These are phyloP conservation scores for Venturiaceae sp. DNA, from an alignment of 2,329 filamentous ascomycete species.

Conservation along the genomic window DNA sequence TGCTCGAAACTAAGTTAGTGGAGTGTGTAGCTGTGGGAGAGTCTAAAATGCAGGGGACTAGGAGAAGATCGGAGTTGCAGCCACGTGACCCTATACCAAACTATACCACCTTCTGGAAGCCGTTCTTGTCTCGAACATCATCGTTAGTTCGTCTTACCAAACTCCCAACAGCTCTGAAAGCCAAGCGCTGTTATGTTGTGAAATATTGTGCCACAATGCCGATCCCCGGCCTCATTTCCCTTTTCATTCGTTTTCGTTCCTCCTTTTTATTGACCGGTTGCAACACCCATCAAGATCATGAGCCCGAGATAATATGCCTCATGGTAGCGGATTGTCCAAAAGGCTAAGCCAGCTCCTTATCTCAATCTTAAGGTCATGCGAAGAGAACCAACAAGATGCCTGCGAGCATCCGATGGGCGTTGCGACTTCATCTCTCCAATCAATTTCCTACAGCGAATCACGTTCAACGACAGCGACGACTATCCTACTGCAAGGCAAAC, in stretches of 20 bases:
- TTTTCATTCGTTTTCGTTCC: neutral
- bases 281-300: neutral
- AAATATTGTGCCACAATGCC: neutral
- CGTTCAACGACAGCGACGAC: neutral
- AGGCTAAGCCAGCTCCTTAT: neutral
- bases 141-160: too few relatives aligned
- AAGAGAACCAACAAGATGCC: neutral
- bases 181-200: too few relatives aligned
- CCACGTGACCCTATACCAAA: too few relatives aligned
- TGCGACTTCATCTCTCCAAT: neutral
- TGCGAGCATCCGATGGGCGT: neutral
- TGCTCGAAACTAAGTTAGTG: too few relatives aligned
- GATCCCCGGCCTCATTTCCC: neutral
- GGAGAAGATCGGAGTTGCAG: too few relatives aligned
- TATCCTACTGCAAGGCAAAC: neutral
- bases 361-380: neutral
- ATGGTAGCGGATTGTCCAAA: neutral
- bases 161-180: too few relatives aligned
- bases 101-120: too few relatives aligned
- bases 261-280: too few relatives aligned
- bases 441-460: neutral
- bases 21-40: too few relatives aligned
- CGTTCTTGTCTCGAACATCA: too few relatives aligned
- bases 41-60: too few relatives aligned
- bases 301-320: neutral